These are phyloP conservation scores for Hygrophoropsis aurantiaca DNA, from an alignment of 768 basidiomycete species.

Conservation along the genomic window DNA sequence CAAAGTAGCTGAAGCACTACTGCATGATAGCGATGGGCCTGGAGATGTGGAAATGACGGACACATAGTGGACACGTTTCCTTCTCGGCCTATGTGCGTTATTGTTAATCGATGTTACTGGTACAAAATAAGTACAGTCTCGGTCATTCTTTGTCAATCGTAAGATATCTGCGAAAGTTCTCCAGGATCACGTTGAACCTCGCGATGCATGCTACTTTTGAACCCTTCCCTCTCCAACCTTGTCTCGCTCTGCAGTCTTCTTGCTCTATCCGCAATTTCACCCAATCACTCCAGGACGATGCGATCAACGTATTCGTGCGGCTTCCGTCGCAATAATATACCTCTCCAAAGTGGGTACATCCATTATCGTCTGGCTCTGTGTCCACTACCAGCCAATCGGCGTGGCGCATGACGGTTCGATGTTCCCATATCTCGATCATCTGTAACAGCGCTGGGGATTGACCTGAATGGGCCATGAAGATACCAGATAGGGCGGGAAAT, in stretches of 20 bases:
- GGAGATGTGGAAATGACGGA: slow-evolving; percentile 59
- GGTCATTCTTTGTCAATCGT: too few relatives aligned
- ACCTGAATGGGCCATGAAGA: too few relatives aligned
- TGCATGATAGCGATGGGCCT: slow-evolving; percentile 37
- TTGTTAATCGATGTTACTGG: too few relatives aligned
- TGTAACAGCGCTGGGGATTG: too few relatives aligned
- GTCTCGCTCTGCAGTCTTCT: background rate
- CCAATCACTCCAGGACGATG: background rate
- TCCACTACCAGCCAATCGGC: background rate
- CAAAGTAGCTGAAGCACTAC: slow-evolving; percentile 57
- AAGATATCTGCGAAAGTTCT: too few relatives aligned
- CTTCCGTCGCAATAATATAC: background rate
- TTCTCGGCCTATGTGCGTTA: too few relatives aligned
- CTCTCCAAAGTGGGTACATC: background rate
- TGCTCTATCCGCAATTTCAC: background rate
- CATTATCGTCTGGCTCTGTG: background rate
- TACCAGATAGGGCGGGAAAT: too few relatives aligned
- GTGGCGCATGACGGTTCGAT: background rate
- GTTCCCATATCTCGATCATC: background rate
- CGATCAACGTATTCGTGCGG: background rate
- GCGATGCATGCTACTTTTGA: too few relatives aligned
- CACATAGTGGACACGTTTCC: slow-evolving; percentile 14
- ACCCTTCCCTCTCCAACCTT: too few relatives aligned
- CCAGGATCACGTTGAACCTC: too few relatives aligned
- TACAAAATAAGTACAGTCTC: too few relatives aligned